Percentiles rank a stretch among this genome's conserved stretches.
Conservation (phyloP, 2,329 filamentous ascomycete species). For the Trichocomaceae sp. region DNA sequence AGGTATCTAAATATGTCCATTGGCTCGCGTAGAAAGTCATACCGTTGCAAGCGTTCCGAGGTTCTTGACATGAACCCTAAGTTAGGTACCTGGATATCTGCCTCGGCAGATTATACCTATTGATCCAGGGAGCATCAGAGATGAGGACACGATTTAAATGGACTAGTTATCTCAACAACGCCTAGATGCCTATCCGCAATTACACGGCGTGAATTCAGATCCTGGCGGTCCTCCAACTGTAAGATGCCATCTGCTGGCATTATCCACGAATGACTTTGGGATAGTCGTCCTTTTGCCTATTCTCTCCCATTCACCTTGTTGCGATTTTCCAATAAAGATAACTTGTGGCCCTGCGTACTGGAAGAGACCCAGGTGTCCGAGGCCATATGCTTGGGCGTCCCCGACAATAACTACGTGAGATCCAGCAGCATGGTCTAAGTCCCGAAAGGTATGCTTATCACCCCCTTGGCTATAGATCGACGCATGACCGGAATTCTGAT, state of each 20-base stretch:
- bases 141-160: too few species aligned
- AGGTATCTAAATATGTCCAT: not conserved
- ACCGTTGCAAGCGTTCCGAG: too few species aligned
- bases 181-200: not conserved
- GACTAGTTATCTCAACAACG: too few species aligned
- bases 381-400: not conserved
- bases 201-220: constrained; percentile 4
- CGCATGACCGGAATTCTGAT: not conserved
- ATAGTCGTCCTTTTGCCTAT: not conserved
- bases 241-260: constrained; percentile 3
- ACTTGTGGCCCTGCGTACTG: not conserved
- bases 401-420: constrained; percentile 6
- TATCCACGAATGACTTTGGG: not conserved
- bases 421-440: not conserved
- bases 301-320: constrained; percentile 3
- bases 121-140: too few species aligned
- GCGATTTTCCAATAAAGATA: constrained; percentile 3
- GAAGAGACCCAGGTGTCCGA: not conserved
- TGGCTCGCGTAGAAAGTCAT: too few species aligned
- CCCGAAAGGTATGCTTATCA: not conserved
- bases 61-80: too few species aligned
- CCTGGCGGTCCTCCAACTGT: constrained; percentile 5
- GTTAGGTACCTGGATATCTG: too few species aligned
- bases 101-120: too few species aligned
- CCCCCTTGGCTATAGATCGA: not conserved